Percentiles rank a stretch among this genome's conserved stretches.
Conservation (phyloP, 805 yeast species). For the Sugiyamaella floridensis region DNA sequence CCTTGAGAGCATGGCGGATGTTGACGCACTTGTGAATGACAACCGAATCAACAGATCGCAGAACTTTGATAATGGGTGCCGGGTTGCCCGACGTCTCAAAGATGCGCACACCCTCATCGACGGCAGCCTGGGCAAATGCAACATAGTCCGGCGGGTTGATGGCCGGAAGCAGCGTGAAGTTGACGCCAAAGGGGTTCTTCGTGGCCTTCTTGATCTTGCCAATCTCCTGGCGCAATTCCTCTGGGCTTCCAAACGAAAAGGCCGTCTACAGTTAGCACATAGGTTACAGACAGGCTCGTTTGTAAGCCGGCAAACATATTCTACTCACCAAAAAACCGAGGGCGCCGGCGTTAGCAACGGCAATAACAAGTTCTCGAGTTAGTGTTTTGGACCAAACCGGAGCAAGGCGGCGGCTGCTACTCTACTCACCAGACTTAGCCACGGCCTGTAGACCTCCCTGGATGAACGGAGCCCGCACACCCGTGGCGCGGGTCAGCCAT, state of each 20-base stretch:
- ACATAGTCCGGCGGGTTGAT: constrained; percentile 28
- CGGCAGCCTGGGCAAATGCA: constrained; percentile 26
- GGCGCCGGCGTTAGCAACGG: constrained; percentile 31
- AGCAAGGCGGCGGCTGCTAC: neutral
- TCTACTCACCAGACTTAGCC: constrained; percentile 13
- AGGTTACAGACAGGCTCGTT: neutral
- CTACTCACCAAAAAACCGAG: constrained; percentile 21
- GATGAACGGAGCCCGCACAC: constrained; percentile 26
- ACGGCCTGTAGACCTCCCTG: constrained; percentile 31
- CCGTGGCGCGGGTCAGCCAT: constrained; percentile 30
- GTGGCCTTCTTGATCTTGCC: constrained; percentile 19
- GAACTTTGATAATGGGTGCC: constrained; percentile 22
- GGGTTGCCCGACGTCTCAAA: constrained; percentile 32
- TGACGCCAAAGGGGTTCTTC: constrained; percentile 28
- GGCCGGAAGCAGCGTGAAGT: constrained; percentile 30
- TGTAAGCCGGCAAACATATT: neutral
- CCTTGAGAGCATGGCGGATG: constrained; percentile 28
- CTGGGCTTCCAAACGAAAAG: constrained; percentile 27
- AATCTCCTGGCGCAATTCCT: constrained; percentile 27
- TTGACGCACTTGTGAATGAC: constrained; percentile 29
- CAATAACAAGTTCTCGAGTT: constrained; percentile 26
- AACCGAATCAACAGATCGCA: constrained; percentile 18
- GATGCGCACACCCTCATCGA: constrained; percentile 29
- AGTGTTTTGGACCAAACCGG: neutral
- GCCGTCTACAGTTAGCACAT: constrained; percentile 19